Base-by-base conservation (phyloP, 305 asterid species). In the Fraxinus floribunda region DNA sequence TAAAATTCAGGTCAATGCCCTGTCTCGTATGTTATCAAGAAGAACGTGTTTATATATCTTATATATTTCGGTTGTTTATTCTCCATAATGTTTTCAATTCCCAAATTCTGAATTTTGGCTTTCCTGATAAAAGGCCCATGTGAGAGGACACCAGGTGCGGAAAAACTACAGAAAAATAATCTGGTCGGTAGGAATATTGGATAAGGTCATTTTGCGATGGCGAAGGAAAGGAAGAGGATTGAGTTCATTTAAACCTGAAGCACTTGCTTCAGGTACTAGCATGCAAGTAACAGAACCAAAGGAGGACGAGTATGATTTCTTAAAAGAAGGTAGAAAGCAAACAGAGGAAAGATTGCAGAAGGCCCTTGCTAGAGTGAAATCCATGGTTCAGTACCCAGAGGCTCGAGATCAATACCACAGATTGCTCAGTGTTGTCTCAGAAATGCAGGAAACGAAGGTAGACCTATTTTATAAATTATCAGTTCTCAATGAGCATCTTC, bases 371-470 rank as follows among this genome's bases (percentile, higher is more conserved):
- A 86, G 99, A 90, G 99, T 97, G 77, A 93, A 91, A 85, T 97
- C 99, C 75, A 97, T 97, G 99, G 98, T 92, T 82, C 98, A 92
- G 86, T 92, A 94, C 83, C 98, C 98, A 7, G 99, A 97, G 84
- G 98, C 98, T 24, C 90, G 98, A 75, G 99, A 93, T 82, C 99
- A 97, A 79, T 95, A 94, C 79, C 93, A 92, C 77, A 93, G 98
- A 86, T 84, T 97, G 87, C 93, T 97, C 85, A 93, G 91, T 83
- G 98, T 92, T 79, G 97, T 94, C 83, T 91, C 97, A 5, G 98
- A 90, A 75, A 89, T 97, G 88, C 93, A 89, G 85, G 97, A 90
- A 82, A 87, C 92, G 30, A 93, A 92, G 98, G 99, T 97, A 90
- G 20, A 41, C 57, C 0, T 81, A 0, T 73, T 78, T 18, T 70